Base-by-base conservation (phyloP, 2,329 filamentous ascomycete genomes). In the Orbilia quercus region DNA sequence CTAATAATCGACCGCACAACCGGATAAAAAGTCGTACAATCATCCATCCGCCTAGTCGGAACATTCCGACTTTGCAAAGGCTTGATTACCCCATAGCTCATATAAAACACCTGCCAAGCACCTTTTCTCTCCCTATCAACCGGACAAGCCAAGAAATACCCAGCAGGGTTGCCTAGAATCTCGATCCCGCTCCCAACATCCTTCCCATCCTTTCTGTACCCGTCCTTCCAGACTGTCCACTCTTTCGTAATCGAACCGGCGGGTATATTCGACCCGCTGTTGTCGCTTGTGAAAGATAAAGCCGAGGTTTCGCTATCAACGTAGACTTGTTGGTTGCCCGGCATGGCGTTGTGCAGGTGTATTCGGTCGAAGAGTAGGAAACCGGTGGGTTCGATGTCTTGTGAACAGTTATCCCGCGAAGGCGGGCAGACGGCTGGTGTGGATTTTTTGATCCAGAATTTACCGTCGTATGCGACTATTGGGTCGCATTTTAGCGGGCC, bases 1-100 rank as follows among this genome's bases (percentile, higher is more conserved):
- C 12, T 40, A 12, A 40, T 40, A 16, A 40, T 40, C 12, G 36
- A 14, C 14, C 36, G 6, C 12, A 40, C 36, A 40, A 40, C 36
- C 36, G 36, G 36, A 40, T 40, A 40, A 12, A 40, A 40, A 7
- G 36, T 40, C n/a, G 36, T 40, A 16, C 36, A 40, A 40, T 40
- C 36, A 3, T 40, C 36, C 36, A 40, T 40, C 12, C 36, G 36
- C n/a, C 12, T 40, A 4, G 36, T 40, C 36, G 36, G 36, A 3
- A 40, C 36, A 16, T 40, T 40, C n/a, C 36, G 9, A 16, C 36
- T 40, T 14, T 40, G 36, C n/a, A 40, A 40, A 4, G 36, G 36
- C 36, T 40, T 40, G 36, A 40, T 4, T 7, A 14, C 36, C 36
- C 36, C 36, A 16, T 40, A 40, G 36, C 6, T 14, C 36, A 40